These are phyloP conservation scores for Stenocarpella maydis DNA, from an alignment of 2,329 filamentous ascomycete genomes.

Conservation along the genomic window DNA sequence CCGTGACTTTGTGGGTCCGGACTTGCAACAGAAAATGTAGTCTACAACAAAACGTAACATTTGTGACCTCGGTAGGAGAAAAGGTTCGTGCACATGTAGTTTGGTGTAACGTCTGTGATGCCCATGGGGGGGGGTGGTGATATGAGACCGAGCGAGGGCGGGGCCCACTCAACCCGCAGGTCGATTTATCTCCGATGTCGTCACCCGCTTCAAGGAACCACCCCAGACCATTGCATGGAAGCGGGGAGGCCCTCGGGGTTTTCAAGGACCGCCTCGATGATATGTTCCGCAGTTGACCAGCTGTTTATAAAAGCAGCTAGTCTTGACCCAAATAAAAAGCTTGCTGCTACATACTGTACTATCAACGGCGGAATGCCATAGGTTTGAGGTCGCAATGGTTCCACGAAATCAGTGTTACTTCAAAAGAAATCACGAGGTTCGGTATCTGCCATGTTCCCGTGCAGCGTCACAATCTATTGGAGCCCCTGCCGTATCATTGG, in stretches of 20 bases:
- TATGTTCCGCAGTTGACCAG: background rate
- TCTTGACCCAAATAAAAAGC: background rate
- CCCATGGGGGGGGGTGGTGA: no score
- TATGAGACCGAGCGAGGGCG: constrained; percentile 12
- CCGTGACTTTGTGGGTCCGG: no score
- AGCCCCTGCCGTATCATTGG: background rate
- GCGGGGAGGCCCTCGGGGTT: background rate
- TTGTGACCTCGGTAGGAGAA: no score
- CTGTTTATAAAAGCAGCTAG: no score
- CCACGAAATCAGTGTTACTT: background rate
- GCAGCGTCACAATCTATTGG: background rate
- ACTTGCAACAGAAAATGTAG: no score
- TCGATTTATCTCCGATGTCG: background rate
- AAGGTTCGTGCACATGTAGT: no score
- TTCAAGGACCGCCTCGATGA: background rate
- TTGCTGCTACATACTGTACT: background rate
- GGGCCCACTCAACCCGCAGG: no score
- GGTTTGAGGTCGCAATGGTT: no score
- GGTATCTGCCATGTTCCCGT: background rate
- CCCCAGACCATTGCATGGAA: background rate
- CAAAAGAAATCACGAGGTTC: background rate
- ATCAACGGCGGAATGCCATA: background rate
- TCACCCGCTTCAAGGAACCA: background rate
- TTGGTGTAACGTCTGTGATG: no score
- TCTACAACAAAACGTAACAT: no score